phyloP scores from a whole-genome alignment of 2,329 filamentous ascomycete species.

The Eurotiales sp. region DNA sequence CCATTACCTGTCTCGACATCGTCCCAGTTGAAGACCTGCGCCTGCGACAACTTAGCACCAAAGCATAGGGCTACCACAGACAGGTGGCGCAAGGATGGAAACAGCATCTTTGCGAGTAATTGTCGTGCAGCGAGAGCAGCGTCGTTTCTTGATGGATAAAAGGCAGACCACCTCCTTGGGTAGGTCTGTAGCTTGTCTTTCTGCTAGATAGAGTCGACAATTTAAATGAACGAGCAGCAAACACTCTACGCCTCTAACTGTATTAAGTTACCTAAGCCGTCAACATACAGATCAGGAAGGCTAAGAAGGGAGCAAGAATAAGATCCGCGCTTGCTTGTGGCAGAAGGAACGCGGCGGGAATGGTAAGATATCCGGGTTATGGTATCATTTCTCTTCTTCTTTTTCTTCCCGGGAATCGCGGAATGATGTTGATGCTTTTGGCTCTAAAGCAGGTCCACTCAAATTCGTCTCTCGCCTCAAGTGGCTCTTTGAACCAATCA shows the following conservation, averaged over 20 bases:
- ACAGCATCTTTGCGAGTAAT: neutral
- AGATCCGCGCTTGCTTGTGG: neutral
- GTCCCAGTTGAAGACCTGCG: neutral
- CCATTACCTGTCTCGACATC: neutral
- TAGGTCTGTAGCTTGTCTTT: too few relatives aligned
- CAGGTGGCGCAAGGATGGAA: neutral
- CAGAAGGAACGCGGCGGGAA: neutral
- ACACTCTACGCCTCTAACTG: neutral
- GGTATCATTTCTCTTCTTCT: too few relatives aligned
- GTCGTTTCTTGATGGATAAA: too few relatives aligned
- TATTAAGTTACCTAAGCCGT: neutral
- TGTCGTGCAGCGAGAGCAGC: too few relatives aligned
- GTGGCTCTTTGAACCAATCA: too few relatives aligned
- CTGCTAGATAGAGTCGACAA: neutral
- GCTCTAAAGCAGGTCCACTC: too few relatives aligned
- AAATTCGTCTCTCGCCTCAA: too few relatives aligned
- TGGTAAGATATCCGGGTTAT: neutral
- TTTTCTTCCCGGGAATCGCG: neutral
- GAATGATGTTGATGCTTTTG: neutral
- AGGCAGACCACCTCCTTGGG: too few relatives aligned
- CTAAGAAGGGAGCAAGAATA: neutral
- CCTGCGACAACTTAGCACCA: neutral
- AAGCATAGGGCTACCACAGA: neutral
- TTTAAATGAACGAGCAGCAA: neutral
- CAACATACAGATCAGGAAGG: neutral